Evolutionary conservation across 2,329 filamentous ascomycete species (phyloP).

Genomic region (Cladophialophora bantiana): DNA sequence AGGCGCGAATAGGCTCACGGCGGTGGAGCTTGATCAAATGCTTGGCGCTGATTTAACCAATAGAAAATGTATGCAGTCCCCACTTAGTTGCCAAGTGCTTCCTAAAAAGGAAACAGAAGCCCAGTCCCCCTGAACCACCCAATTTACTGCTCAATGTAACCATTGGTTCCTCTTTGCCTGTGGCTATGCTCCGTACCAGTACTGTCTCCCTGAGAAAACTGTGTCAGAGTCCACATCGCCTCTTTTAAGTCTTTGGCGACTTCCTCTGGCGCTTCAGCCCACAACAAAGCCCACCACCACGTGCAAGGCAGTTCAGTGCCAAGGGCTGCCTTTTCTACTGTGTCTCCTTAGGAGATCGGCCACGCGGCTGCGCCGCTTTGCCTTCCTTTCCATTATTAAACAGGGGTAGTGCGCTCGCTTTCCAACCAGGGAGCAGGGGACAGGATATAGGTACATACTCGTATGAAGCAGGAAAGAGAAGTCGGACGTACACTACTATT

Average conservation of each 20-base stretch:
- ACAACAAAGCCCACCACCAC: not conserved
- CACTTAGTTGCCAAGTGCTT: not conserved
- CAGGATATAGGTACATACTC: not conserved
- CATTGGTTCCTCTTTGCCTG: not conserved
- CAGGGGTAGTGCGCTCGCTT: not conserved
- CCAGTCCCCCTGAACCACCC: conserved; percentile 5
- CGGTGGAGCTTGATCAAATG: not conserved
- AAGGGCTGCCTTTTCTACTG: not conserved
- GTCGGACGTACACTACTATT: no score
- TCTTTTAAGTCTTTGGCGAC: not conserved
- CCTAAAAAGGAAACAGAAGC: not conserved
- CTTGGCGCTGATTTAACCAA: not conserved
- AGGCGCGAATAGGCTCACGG: conserved; percentile 10
- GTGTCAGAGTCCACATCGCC: no score
- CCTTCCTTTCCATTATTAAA: not conserved
- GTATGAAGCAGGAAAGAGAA: not conserved
- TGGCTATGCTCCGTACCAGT: not conserved
- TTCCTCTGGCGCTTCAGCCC: not conserved
- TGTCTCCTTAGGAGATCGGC: not conserved
- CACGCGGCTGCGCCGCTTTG: not conserved
- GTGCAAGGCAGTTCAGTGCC: not conserved
- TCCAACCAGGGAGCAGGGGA: not conserved
- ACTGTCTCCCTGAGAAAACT: no score
- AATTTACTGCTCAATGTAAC: not conserved
- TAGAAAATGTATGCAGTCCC: not conserved